Conservation (phyloP, 305 asterid species). For the Fraxinus albicans region DNA sequence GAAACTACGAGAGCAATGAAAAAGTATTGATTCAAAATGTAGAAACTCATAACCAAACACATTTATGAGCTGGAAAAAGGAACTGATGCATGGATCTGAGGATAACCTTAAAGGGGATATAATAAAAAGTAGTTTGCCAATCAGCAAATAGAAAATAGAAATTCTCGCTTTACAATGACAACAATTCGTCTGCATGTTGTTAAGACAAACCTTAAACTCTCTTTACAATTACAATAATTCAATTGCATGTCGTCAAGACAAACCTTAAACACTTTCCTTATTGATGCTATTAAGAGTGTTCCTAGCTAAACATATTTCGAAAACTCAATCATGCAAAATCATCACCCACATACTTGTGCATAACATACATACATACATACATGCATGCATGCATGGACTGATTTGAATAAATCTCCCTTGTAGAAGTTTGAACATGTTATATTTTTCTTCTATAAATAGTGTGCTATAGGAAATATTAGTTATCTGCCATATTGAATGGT, state of each 20-base stretch:
- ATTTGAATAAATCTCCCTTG: background rate
- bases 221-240: background rate
- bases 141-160: background rate
- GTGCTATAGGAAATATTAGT: background rate
- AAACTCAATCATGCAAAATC: background rate
- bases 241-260: constrained; percentile 3
- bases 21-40: background rate
- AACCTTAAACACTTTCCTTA: background rate
- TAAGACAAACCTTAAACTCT: background rate
- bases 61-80: constrained; percentile 2
- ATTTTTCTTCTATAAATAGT: background rate
- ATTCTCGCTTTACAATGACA: background rate
- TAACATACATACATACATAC: no score
- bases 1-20: constrained; percentile 38
- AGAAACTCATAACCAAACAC: background rate
- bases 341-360: background rate
- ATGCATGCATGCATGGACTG: background rate
- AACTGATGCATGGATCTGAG: background rate
- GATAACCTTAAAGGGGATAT: background rate
- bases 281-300: background rate
- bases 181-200: constrained; percentile 2
- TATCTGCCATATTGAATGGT: background rate
- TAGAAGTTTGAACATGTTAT: background rate
- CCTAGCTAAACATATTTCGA: background rate
- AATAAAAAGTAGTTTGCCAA: background rate